Base-by-base conservation (phyloP, 1,139 yeast genomes). In the Candida glucosophila region DNA sequence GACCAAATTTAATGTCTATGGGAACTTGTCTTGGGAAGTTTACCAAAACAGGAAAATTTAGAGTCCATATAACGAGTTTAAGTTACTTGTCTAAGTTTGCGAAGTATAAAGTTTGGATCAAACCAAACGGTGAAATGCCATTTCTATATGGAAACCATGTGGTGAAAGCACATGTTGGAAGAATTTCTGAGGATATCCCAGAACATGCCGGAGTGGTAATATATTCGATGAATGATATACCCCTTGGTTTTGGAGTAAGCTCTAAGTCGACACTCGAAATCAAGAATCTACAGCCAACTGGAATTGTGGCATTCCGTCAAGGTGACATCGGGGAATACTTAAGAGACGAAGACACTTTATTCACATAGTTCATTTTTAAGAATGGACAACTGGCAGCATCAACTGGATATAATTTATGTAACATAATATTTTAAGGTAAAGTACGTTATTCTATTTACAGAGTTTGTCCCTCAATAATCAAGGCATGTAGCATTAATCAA, bases 51-150 rank as follows among this genome's bases (percentile, higher is more conserved):
- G 96, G 97, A 17, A 92, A 90, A 57, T 90, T 90, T 64, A 75
- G 95, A 55, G 65, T 90, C 38, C 99, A 90, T 52, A 78, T 92
- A 35, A 90, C 98, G n/a, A 68, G 96, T 4, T 69, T 90, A 37
- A 77, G 82, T 29, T 71, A 83, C 38, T 58, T 90, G 33, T 77
- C 95, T 5, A 79, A 82, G 44, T 79, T 79, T 49, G 97, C 98
- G 25, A 85, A 82, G 52, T 86, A 78, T 60, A 90, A 90, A 58
- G 67, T 90, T 23, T 92, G 98, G 98, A 85, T 90, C 56, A 92
- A 92, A 55, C 76, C 76, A 27, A 90, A 90, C 47, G 98, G 98
- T 42, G 99, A 90, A 56, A 92, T 92, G 98, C 97, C 98, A 6
- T 92, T 78, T 52, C 62, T 90, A 37, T 90, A 92, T 46, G 99